These are phyloP conservation scores for Lindgomyces ingoldianus DNA, from an alignment of 495 filamentous ascomycete species.

Conservation along the genomic window DNA sequence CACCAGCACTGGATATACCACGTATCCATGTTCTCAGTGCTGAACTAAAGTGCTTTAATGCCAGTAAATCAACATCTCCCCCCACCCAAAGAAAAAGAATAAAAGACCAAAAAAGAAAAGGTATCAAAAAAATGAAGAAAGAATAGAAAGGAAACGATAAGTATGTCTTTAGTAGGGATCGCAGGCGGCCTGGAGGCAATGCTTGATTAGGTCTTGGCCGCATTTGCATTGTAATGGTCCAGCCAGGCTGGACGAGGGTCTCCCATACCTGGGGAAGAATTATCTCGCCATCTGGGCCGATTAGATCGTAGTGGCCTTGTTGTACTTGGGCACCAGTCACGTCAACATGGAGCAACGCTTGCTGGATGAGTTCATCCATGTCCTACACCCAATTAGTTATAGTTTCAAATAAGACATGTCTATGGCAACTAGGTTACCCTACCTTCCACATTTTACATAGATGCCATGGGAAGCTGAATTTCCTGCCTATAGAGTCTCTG, in stretches of 20 bases:
- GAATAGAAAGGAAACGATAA: too few species aligned
- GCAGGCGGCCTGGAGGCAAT: too few species aligned
- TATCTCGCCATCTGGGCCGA: conserved; percentile 82
- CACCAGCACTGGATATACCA: too few species aligned
- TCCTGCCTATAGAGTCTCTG: conserved; percentile 81
- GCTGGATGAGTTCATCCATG: conserved; percentile 71
- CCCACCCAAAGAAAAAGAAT: too few species aligned
- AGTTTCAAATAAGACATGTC: background rate
- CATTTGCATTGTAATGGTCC: conserved; percentile 94
- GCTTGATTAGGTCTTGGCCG: conserved; percentile 90
- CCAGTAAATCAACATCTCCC: too few species aligned
- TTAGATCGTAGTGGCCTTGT: conserved; percentile 81
- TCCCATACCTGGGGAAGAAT: conserved; percentile 88
- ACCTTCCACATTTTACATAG: conserved; percentile 76
- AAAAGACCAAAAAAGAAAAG: too few species aligned
- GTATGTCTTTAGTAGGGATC: too few species aligned
- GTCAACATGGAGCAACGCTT: conserved; percentile 84
- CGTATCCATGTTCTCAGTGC: too few species aligned
- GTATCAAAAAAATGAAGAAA: too few species aligned
- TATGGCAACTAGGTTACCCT: conserved; percentile 5
- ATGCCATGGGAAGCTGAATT: conserved; percentile 83
- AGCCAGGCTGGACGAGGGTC: conserved; percentile 80
- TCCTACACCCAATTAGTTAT: conserved; percentile 45
- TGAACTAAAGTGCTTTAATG: too few species aligned
- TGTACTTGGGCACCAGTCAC: conserved; percentile 79